Base-by-base conservation (phyloP, 2,329 filamentous ascomycete species). In the Seiridium unicorne region DNA sequence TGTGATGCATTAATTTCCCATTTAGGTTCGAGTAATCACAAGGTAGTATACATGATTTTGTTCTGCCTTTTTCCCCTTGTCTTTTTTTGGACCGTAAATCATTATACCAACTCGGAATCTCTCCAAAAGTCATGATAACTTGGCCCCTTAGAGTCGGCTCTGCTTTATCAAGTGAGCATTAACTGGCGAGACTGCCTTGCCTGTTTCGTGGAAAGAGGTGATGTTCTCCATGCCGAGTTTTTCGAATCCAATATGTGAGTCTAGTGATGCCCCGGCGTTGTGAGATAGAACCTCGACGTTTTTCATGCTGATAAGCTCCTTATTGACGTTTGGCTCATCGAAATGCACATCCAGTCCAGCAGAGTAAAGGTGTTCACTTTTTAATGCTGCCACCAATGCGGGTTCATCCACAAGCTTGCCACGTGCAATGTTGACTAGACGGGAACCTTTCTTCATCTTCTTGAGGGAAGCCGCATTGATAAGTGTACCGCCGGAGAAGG, bases 401-500 rank as follows among this genome's bases (percentile, higher is more conserved):
- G 13, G 26, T 40, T 59, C 57, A 31, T 59, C 49, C 10, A 59
- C 34, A 11, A 59, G 57, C 32, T 54, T 59, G 47, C 57, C 57
- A 18, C 57, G 47, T 4, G 57, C 57, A 11, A 59, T 59, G 10
- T 59, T 59, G 48, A 59, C 49, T n/a, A 59, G 36, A 10, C 57
- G 35, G 8, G 57, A 35, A 35, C 57, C 57, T 40, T 59, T 53
- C 57, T 59, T 59, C 57, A 59, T 59, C 57, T 54, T 59, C 11
- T 35, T 18, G 3, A 59, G n/a, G 11, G n/a, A 9, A 11, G n/a
- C 38, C 7, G 35, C 57, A n/a, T 59, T 38, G 40, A 59, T 44
- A 34, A 59, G 49, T 10, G 57, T 59, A 8, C 44, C 49, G 10
- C 49, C 47, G 60, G 82, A 81, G 32, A 53, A 59, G 2, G 57